Evolutionary conservation across 495 filamentous ascomycete species (phyloP), one percentile per base, ranked within the genome.

Genomic region (Penicillium waksmanii): DNA sequence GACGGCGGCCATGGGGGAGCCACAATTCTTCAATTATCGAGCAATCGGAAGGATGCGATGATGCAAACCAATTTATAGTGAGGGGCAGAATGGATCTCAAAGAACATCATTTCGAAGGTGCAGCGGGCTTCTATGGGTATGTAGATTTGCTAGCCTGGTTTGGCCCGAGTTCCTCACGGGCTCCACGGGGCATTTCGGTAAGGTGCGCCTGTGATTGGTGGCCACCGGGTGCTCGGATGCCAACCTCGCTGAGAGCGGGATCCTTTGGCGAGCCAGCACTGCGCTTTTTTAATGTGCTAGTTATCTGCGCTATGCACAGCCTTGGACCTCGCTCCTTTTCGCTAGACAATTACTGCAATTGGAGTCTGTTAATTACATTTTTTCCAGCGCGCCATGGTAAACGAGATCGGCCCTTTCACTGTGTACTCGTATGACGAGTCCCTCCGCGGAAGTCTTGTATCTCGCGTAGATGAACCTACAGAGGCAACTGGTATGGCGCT

Each of bases 211-310:
- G 38, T 77, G 71, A 80, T 80, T 80, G 76, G 17, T 51, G 50
- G 57, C 19, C 15, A 18, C 12, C 35, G 7, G 43, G 65, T 54
- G 65, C 65, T 66, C 65, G 65, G 67, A 68, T 67, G 60, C 40
- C 46, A 62, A 61, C 63, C 65, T 73, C 74, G 69, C 75, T 77
- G 50, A 72, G 72, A 74, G 70, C 64, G 74, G 75, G 74, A 78
- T 72, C 60, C 68, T 71, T 78, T 77, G 66, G 73, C 75, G 75
- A 77, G 69, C 34, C 35, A 46, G 34, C 47, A 58, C 55, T 50
- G 51, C 60, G 57, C 46, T 18, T 65, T 44, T 44, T 44, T 44
- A 3, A 19, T 31, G n/a, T 18, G 17, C 17, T n/a, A 44, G 4
- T 40, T 60, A 34, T 44, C 17, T 44, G 42, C 42, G 42, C 8